Conservation (phyloP, 2,329 filamentous ascomycete genomes). For the Fusarium sp. region DNA sequence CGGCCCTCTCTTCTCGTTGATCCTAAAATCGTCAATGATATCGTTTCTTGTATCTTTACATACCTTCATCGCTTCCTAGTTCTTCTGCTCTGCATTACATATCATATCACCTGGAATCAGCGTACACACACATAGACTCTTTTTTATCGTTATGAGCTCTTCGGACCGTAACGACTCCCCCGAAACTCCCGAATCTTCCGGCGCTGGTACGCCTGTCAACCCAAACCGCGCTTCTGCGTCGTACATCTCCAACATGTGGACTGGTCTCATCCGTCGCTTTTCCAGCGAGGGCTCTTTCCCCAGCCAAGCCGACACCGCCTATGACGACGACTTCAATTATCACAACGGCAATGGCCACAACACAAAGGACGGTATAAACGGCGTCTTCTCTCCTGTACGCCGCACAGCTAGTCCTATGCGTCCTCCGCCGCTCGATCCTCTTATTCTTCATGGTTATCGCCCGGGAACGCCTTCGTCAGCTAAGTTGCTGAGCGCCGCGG, state of each 20-base stretch:
- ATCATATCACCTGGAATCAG: neutral
- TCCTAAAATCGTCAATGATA: slow-evolving; percentile 4
- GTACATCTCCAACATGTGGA: slow-evolving; percentile 59
- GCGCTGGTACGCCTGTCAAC: slow-evolving; percentile 42
- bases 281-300: slow-evolving; percentile 60
- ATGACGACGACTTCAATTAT: slow-evolving; percentile 30
- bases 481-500: slow-evolving; percentile 74
- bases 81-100: neutral
- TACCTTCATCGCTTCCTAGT: slow-evolving; percentile 8
- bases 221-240: slow-evolving; percentile 44
- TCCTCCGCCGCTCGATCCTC: slow-evolving; percentile 86
- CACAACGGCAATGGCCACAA: slow-evolving; percentile 57
- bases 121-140: neutral
- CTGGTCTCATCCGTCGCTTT: slow-evolving; percentile 76
- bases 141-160: slow-evolving; percentile 36
- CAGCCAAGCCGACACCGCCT: slow-evolving; percentile 47
- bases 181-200: slow-evolving; percentile 43
- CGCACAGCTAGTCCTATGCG: slow-evolving; percentile 83
- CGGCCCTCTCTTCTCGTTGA: neutral
- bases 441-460: slow-evolving; percentile 76
- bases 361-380: slow-evolving; percentile 65
- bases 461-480: slow-evolving; percentile 69
- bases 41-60: slow-evolving; percentile 6
- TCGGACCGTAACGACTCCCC: slow-evolving; percentile 41
- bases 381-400: slow-evolving; percentile 63